Percentiles rank a stretch among this genome's conserved stretches.
Conservation (phyloP, 768 basidiomycete genomes). For the Podaxis sp. region DNA sequence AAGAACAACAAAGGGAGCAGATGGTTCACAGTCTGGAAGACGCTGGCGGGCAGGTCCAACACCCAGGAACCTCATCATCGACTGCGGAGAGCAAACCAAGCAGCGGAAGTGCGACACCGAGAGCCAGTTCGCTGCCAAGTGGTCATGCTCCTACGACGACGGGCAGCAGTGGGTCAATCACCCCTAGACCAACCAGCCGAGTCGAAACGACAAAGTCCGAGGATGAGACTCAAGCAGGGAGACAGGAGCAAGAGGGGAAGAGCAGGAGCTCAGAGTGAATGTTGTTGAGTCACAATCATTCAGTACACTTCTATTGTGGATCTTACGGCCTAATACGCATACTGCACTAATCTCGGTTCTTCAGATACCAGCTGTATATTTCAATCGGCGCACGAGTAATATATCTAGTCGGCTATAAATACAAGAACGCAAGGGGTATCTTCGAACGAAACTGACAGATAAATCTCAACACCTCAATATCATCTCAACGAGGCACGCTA, state of each 20-base stretch:
- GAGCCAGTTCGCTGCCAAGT: neutral
- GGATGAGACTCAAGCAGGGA: neutral
- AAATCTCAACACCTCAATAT: too few relatives aligned
- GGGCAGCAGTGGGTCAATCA: neutral
- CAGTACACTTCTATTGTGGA: neutral
- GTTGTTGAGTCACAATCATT: neutral
- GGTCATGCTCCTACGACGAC: neutral
- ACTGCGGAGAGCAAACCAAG: neutral
- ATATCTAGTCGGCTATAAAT: neutral
- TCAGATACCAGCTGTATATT: conserved; percentile 2
- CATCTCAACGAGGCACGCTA: too few relatives aligned
- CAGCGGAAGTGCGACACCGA: neutral
- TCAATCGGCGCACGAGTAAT: neutral
- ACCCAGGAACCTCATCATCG: neutral
- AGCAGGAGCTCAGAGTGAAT: neutral
- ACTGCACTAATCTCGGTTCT: neutral
- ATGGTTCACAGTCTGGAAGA: conserved; percentile 27
- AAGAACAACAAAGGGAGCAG: conserved; percentile 19
- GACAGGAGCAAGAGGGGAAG: neutral
- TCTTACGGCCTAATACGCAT: neutral
- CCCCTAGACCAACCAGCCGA: conserved; percentile 1
- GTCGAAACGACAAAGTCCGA: neutral
- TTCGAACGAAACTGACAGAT: too few relatives aligned
- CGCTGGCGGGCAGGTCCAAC: conserved; percentile 19
- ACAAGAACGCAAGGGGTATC: neutral